Conservation (phyloP, 2,329 filamentous ascomycete species). For the Arthrobotrys pseudoclavata region DNA sequence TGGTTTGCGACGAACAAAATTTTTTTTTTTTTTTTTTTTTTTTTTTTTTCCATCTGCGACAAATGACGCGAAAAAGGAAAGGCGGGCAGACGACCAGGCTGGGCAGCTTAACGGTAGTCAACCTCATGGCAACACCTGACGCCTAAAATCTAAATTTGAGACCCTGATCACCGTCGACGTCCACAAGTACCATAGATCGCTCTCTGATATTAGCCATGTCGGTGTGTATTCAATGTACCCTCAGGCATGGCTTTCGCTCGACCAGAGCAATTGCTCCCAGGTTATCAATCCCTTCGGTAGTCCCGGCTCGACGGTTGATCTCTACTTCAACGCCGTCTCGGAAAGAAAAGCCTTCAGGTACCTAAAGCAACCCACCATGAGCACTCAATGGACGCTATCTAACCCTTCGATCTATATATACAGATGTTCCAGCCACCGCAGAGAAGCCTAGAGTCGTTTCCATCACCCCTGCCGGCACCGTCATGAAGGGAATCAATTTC, state of each 20-base stretch:
- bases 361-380: not conserved
- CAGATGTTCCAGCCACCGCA: not conserved
- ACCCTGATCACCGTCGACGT: too few relatives aligned
- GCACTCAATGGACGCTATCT: slow-evolving; percentile 4
- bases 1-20: slow-evolving; percentile 40
- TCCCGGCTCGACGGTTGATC: slow-evolving; percentile 23
- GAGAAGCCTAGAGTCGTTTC: slow-evolving; percentile 44
- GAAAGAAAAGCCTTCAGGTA: slow-evolving; percentile 42
- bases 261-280: not conserved
- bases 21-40: slow-evolving; percentile 51
- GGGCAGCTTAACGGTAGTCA: slow-evolving; percentile 28
- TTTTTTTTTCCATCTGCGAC: slow-evolving; percentile 56
- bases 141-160: not conserved
- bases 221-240: slow-evolving; percentile 43
- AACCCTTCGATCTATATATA: not conserved
- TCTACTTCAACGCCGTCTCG: slow-evolving; percentile 25
- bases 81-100: slow-evolving; percentile 30
- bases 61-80: slow-evolving; percentile 48
- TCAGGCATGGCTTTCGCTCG: slow-evolving; percentile 42
- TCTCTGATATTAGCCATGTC: slow-evolving; percentile 30
- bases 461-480: slow-evolving; percentile 73
- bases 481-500: slow-evolving; percentile 81
- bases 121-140: slow-evolving; percentile 44
- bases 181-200: not conserved
- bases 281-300: slow-evolving; percentile 6